A percentile compares a stretch with the other conserved stretches of the same genome.
Conservation (phyloP, 192 early-diverging fungal species). For the Coemansia sp. region DNA sequence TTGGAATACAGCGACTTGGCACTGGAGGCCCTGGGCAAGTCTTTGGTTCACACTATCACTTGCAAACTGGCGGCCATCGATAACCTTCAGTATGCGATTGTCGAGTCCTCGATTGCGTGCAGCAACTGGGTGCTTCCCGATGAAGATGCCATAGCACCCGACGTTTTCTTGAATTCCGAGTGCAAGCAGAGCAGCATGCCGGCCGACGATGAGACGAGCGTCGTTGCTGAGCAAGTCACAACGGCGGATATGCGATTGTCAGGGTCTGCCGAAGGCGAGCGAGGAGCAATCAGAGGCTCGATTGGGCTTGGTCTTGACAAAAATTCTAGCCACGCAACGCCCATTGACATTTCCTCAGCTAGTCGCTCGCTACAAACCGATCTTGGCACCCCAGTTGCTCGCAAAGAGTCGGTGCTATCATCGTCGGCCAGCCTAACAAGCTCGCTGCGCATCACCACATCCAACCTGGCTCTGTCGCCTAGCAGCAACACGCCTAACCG, state of each 20-base stretch:
- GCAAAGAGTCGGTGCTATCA: not conserved
- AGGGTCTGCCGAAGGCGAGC: not conserved
- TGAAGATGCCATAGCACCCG: not conserved
- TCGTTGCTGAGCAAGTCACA: not conserved
- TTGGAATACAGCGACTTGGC: conserved; percentile 7
- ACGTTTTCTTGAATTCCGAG: not conserved
- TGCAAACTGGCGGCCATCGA: conserved; percentile 31
- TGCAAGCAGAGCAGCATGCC: not conserved
- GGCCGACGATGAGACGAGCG: not conserved
- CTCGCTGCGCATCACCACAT: conserved; percentile 8
- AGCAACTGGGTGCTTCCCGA: conserved; percentile 21
- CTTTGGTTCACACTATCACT: conserved; percentile 8
- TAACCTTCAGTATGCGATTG: conserved; percentile 31
- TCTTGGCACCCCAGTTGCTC: not conserved
- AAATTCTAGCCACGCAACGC: not conserved
- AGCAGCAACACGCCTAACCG: conserved; percentile 1
- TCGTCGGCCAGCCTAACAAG: not conserved
- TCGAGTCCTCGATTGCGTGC: conserved; percentile 33
- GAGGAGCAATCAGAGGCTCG: not conserved
- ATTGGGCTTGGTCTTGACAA: too few species aligned
- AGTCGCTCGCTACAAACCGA: not conserved
- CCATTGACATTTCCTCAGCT: not conserved
- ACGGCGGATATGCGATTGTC: not conserved
- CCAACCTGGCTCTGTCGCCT: not conserved
- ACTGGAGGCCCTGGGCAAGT: conserved; percentile 7